Conservation (phyloP, 148 eudicot genomes). For the Diospyros lotus region DNA sequence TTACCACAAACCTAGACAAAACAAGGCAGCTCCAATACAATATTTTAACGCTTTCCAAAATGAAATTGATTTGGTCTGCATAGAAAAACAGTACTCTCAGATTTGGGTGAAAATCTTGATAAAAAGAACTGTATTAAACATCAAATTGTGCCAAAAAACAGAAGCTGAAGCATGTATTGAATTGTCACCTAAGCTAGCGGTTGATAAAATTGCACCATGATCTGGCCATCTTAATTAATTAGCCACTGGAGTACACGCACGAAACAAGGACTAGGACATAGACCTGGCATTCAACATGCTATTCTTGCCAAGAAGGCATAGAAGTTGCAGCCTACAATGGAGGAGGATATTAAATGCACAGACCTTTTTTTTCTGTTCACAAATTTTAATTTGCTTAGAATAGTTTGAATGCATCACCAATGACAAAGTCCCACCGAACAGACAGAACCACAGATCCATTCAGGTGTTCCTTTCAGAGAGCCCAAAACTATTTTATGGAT, state of each 20-base stretch:
- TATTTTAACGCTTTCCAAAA: conserved; percentile 59
- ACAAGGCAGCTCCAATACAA: conserved; percentile 49
- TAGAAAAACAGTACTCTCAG: conserved; percentile 11
- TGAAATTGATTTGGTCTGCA: conserved; percentile 75
- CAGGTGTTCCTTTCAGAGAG: too few relatives aligned
- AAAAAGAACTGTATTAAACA: neutral
- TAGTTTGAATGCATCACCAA: neutral
- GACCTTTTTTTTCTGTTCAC: neutral
- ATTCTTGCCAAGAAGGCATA: neutral
- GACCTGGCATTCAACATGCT: neutral
- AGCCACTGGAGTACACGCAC: neutral
- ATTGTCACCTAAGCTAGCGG: neutral
- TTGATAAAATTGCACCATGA: neutral
- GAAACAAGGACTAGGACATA: neutral
- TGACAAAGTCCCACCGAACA: neutral
- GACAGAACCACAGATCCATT: neutral
- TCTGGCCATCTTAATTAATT: neutral
- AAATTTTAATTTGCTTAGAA: neutral
- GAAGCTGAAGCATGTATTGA: conserved; percentile 2
- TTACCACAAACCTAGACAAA: conserved; percentile 66
- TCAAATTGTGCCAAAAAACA: neutral
- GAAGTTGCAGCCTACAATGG: neutral
- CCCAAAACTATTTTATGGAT: too few relatives aligned
- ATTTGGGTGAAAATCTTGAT: neutral
- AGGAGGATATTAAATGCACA: neutral